Base-by-base conservation (phyloP, 108 stramenopile species). In the Pinguiococcus pyrenoidosus region DNA sequence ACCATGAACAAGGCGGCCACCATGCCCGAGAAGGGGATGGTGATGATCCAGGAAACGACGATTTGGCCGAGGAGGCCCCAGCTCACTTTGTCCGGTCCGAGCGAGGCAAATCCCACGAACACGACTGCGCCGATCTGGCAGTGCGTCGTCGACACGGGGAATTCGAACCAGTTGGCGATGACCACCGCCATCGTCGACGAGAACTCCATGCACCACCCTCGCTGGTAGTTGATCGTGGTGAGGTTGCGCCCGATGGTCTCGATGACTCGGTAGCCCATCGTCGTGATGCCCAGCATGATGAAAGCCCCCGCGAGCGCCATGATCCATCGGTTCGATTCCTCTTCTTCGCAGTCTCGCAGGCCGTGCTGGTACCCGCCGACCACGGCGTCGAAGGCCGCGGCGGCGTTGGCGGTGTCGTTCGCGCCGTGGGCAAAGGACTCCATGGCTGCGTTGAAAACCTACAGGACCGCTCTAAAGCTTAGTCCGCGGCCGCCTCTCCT, bases 351-450 rank as follows among this genome's bases (percentile, higher is more conserved):
- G 17, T 7, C 1, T 3, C 26, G n/a, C 2, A 1, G 21, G 18
- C 8, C 6, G 18, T 3, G 2, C 40, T 4, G 30, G 18, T 21
- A 1, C 3, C 10, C 27, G 35, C 5, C 7, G 13, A 43, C 12
- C 12, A 42, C 4, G 2, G 52, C 52, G 1, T n/a, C 2, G 29
- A 42, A 27, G 3, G 52, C 26, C 3, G 22, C 52, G 21, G 20
- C 24, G 7, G 52, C 29, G 52, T 53, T 53, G 25, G 52, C 33
- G 8, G 29, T 23, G 27, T 53, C 52, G n/a, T 53, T 5, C 7
- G 33, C 2, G 18, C 52, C 52, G 41, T 53, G 52, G n/a, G 52
- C 39, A 18, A 53, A 42, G 32, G 40, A 30, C 10, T 37, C 4
- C 16, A 51, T 13, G 26, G 7, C 12, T 3, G 49, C 35, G 2